phyloP scores from a whole-genome alignment of 371 early-diverging fungal genomes.

The Aphelidium insulamus region DNA sequence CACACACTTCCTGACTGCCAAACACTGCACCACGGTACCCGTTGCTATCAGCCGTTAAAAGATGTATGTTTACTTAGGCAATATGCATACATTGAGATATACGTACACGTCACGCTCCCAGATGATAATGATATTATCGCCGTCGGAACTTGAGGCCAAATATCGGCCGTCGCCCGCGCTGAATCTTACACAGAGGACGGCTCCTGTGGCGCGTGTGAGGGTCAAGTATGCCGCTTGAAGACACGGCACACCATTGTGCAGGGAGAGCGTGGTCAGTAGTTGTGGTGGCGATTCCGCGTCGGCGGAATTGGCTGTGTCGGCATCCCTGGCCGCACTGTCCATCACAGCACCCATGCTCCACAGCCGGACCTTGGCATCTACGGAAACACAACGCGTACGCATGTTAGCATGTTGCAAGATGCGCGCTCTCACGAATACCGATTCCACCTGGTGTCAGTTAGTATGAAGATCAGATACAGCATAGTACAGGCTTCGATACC shows the following conservation, averaged over 20 bases:
- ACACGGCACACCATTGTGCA: conserved; percentile 45
- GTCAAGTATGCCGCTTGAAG: neutral
- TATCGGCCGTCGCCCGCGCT: conserved; percentile 41
- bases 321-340: conserved; percentile 21
- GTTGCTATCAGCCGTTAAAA: conserved; percentile 11
- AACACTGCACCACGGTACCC: conserved; percentile 18
- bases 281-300: no score
- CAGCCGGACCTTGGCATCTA: conserved; percentile 58
- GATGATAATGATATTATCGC: conserved; percentile 62
- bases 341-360: conserved; percentile 52
- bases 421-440: conserved; percentile 16
- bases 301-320: conserved; percentile 21
- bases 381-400: conserved; percentile 1
- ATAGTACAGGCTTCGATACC: neutral
- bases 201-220: conserved; percentile 18
- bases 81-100: neutral
- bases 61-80: conserved; percentile 3
- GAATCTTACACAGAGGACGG: conserved; percentile 80
- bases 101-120: conserved; percentile 55
- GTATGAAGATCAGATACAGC: neutral
- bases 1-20: no score
- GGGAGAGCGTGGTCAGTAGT: conserved; percentile 51
- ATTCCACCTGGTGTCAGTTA: conserved; percentile 68
- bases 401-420: neutral
- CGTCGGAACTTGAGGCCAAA: conserved; percentile 75